Conservation (phyloP, 2,329 filamentous ascomycete species). For the Sporothrix variecibatus region DNA sequence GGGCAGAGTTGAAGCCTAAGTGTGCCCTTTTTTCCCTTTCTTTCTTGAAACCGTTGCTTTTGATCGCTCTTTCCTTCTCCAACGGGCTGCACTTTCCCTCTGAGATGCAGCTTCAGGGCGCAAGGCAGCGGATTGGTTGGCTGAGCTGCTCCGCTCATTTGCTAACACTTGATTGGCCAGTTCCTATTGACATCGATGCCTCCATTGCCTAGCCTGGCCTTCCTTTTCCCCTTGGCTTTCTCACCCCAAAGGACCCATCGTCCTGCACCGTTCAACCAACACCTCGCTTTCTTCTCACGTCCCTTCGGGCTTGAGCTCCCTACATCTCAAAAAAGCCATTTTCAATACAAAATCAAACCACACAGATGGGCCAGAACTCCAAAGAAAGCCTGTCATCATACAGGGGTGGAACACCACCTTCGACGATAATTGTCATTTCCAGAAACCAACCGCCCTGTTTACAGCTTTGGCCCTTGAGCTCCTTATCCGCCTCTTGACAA, state of each 20-base stretch:
- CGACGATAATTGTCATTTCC: background rate
- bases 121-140: constrained; percentile 19
- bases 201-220: background rate
- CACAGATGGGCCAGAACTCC: background rate
- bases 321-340: background rate
- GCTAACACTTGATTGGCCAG: constrained; percentile 21
- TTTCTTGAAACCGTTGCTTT: background rate
- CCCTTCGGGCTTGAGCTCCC: background rate
- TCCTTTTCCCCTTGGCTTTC: background rate
- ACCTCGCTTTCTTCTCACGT: background rate
- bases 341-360: background rate
- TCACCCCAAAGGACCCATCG: background rate
- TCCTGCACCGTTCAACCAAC: background rate
- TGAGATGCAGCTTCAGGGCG: background rate
- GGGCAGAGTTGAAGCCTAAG: background rate
- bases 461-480: background rate
- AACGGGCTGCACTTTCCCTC: background rate
- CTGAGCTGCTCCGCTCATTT: background rate
- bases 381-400: constrained; percentile 22
- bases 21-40: background rate
- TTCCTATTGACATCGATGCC: constrained; percentile 7
- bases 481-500: background rate
- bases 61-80: constrained; percentile 11
- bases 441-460: background rate
- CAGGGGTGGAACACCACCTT: background rate